Base-by-base conservation (phyloP, 1,139 yeast species). In the Yamadazyma oceani region DNA sequence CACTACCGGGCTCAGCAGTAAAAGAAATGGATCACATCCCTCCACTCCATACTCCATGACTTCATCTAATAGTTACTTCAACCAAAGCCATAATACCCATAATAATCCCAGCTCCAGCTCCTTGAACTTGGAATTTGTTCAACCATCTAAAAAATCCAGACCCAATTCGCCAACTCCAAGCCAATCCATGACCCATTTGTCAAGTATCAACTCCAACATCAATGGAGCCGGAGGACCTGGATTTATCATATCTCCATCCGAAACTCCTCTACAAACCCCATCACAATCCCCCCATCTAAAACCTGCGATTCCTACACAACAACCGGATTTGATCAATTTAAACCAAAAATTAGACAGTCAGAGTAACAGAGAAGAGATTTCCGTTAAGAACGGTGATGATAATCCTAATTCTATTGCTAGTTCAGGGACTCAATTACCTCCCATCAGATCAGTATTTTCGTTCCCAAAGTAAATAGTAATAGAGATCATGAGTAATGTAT, bases 241-340 rank as follows among this genome's bases (percentile, higher is more conserved):
- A 38, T 41, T 56, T 22, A 46, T 55, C 25, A 55, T 54, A 31
- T 49, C 68, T 10, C 73, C 73, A 3, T 55, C 53, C 37, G 71
- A 66, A 14, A 66, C 73, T 2, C 73, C 73, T 8, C 49, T 64
- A 26, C 70, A 65, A 41, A 69, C 76, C 0, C 76, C 76, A n/a
- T 55, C 61, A 19, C 73, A 69, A 38, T 64, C 73, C 25, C 76
- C 76, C 4, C 69, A 60, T 34, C 54, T 69, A 43, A 58, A 53
- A 29, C 64, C 73, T 10, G 30, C 35, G 10, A 12, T 17, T 5
- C 31, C 34, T 5, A 17, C 21, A 7, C 31, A 32, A 12, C 41
- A 32, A 13, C 40, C 46, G 11, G 46, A 43, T 32, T 37, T 43
- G 22, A 15, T 26, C 14, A 37, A 31, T 6, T 10, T 43, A 4